Base-by-base conservation (phyloP, 2,329 filamentous ascomycete species). In the Cryphonectria parasitica region DNA sequence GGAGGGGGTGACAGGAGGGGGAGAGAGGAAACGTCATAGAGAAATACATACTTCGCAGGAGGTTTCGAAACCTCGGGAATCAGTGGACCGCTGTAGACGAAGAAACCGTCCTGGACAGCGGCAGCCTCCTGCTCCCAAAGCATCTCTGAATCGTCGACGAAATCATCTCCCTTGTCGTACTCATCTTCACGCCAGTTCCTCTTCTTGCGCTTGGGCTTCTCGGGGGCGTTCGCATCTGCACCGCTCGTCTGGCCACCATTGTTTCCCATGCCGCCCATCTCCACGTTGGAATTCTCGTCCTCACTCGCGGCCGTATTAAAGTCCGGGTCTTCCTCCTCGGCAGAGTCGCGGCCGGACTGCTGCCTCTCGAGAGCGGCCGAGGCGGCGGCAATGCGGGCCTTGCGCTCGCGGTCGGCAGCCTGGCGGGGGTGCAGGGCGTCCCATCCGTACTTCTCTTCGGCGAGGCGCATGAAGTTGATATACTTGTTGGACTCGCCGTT, bases 41-140 rank as follows among this genome's bases (percentile, higher is more conserved):
- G 25, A 85, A 85, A 74, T 85, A 88, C 86, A 74, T 85, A 88
- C 86, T 83, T 84, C 70, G 81, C 79, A 74, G 84, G 81, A 49
- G 87, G 86, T 81, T 96, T 95, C 82, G 97, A 92, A 31, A 91
- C 92, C 80, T 97, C 94, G 6, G 92, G 92, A 31, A 98, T 88
- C 63, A 99, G 84, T 11, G 95, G 95, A 3, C 96, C 96, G 72
- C 93, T 97, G 81, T 98, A 99, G 1, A 99, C 96, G 79, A 98
- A 99, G 83, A 98, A 99, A 0, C 96, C 96, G 78, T 98, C 96
- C 75, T 95, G 93, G 75, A 93, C 95, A 63, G 96, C 95, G 5
- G 95, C 94, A 8, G 95, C 95, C 78, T 97, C 93, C 77, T 97
- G 94, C 81, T 98, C 94, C 95, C 95, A 98, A 0, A 97, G 86